Base-by-base conservation (phyloP, 225 moss, liverwort and hornwort genomes). In the Lunularia cruciata region DNA sequence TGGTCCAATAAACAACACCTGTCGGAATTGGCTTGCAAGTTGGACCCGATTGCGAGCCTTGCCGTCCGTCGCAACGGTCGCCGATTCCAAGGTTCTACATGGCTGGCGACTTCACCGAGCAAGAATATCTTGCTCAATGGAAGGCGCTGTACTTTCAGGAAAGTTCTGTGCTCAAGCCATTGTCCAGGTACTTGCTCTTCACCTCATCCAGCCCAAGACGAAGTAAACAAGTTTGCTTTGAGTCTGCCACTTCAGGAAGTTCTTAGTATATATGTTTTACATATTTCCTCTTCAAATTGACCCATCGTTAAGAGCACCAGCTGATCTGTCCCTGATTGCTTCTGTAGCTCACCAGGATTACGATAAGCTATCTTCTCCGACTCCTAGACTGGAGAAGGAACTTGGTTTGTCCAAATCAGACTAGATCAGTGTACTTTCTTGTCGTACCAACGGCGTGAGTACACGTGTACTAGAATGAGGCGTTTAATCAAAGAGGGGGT, bases 61-160 rank as follows among this genome's bases (percentile, higher is more conserved):
- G 92, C 70, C 86, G 95, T 46, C 95, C 92, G 52, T 46, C 70
- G 40, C 95, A 96, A 82, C 87, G 86, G 72, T 96, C 95, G 32
- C 92, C 90, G 6, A 86, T 96, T 38, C 45, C 83, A 47, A 86
- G 77, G 65, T 96, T 96, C 66, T 96, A 90, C 73, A 87, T 96
- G 95, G 71, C 95, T 38, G 95, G 95, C 75, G 95, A 96, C 72
- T 96, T 92, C 64, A 96, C 95, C 4, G 92, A 96, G 77, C 95
- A 96, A 57, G 90, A 88, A 75, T 96, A 87, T 70, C 90, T 96
- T 34, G 95, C 92, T 96, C 95, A 3, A 96, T 96, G 95, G 95
- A 96, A 83, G 95, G 95, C 40, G 95, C 95, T 45, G 95, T 92
- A 68, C 85, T 96, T 16, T 96, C 95, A 25, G 95, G 95, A 39